Percentiles rank a stretch among this genome's conserved stretches.
phyloP scores from a whole-genome alignment of 2,329 filamentous ascomycete genomes.

The Coleophoma crateriformis region DNA sequence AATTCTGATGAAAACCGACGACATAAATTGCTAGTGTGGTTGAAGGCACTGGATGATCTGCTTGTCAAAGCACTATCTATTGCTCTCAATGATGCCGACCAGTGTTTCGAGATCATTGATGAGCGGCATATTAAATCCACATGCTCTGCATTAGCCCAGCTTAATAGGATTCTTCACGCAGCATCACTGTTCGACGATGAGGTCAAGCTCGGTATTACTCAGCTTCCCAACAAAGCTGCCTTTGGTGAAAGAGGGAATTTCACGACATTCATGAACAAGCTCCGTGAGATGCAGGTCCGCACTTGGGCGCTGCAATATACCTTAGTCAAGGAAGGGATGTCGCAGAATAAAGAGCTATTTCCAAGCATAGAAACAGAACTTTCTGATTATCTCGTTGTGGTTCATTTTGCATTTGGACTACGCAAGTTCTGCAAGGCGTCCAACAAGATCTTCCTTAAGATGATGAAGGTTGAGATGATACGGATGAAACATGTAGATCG shows the following conservation, averaged over 20 bases:
- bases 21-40: conserved; percentile 64
- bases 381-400: conserved; percentile 71
- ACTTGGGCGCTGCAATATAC: conserved; percentile 85
- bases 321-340: conserved; percentile 68
- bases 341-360: conserved; percentile 60
- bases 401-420: conserved; percentile 80
- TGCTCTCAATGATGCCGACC: conserved; percentile 56
- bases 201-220: conserved; percentile 68
- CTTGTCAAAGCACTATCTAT: conserved; percentile 66
- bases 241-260: conserved; percentile 35
- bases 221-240: conserved; percentile 52
- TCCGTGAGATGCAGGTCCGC: conserved; percentile 83
- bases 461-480: conserved; percentile 82
- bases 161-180: conserved; percentile 72
- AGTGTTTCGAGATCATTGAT: conserved; percentile 80
- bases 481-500: conserved; percentile 71
- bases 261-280: conserved; percentile 55
- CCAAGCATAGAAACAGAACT: conserved; percentile 64
- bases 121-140: conserved; percentile 70
- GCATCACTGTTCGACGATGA: conserved; percentile 81
- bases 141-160: conserved; percentile 62
- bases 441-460: conserved; percentile 81
- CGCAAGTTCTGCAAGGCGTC: conserved; percentile 81
- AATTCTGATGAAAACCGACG: conserved; percentile 59
- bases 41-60: conserved; percentile 75